Conservation (phyloP, 805 yeast genomes). For the Candida palmyrensis region DNA sequence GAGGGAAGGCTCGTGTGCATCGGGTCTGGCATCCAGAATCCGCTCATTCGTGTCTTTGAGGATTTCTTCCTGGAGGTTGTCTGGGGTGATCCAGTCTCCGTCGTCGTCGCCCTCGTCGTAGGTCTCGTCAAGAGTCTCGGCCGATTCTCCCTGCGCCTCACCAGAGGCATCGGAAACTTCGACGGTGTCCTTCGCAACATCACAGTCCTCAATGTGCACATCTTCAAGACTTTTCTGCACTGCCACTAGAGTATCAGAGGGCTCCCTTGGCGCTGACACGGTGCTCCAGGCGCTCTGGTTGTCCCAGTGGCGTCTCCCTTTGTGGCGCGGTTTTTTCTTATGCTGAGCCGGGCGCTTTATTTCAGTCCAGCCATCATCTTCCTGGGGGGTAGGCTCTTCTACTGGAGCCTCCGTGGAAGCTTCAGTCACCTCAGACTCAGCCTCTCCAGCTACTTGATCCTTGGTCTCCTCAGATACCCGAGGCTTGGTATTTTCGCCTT, state of each 20-base stretch:
- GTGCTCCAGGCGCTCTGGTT: no score
- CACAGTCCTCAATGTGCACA: constrained; percentile 7
- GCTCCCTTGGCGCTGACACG: constrained; percentile 21
- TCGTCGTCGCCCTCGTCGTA: constrained; percentile 77
- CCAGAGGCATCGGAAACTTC: not conserved
- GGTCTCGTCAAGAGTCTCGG: constrained; percentile 34
- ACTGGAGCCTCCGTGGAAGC: constrained; percentile 5
- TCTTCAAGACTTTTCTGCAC: constrained; percentile 9
- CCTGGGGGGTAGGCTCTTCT: constrained; percentile 7
- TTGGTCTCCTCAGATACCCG: no score
- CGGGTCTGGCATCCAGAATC: constrained; percentile 33
- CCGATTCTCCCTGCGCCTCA: constrained; percentile 4
- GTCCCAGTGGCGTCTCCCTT: constrained; percentile 59
- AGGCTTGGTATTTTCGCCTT: constrained; percentile 9
- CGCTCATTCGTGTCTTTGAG: constrained; percentile 63
- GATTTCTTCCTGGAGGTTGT: constrained; percentile 67
- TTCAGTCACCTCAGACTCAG: constrained; percentile 3
- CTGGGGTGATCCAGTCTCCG: constrained; percentile 90
- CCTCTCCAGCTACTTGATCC: constrained; percentile 7
- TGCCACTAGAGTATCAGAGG: constrained; percentile 9
- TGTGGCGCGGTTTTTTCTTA: constrained; percentile 43
- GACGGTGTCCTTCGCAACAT: not conserved
- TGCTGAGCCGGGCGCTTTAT: constrained; percentile 7
- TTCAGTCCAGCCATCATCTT: constrained; percentile 20
- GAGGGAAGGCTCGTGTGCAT: constrained; percentile 30